Percentiles rank a stretch among this genome's conserved stretches.
phyloP scores from a whole-genome alignment of 139 green algal genomes.

The Chlamydomonas urium region DNA sequence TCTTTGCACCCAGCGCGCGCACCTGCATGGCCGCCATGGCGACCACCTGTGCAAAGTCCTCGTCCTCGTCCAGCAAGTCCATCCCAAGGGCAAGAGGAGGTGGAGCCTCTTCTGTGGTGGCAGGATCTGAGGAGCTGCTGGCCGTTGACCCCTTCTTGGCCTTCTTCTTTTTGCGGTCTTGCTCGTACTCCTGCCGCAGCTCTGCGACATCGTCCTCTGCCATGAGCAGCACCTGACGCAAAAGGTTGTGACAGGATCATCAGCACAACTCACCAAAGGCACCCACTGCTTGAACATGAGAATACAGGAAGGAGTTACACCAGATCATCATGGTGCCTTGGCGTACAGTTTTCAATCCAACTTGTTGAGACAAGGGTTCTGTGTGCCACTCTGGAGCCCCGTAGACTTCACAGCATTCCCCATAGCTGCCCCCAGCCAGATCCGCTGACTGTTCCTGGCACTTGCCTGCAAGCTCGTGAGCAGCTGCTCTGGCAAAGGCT shows the following conservation, averaged over 20 bases:
- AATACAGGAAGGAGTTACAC: no score
- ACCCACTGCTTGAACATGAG: no score
- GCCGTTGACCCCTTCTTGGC: background rate
- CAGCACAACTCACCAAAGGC: no score
- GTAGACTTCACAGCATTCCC: no score
- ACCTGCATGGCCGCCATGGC: conserved; percentile 12
- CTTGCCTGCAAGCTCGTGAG: conserved; percentile 1
- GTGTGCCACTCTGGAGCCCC: no score
- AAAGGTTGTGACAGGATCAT: no score
- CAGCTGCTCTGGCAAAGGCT: background rate
- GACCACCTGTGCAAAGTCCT: conserved; percentile 12
- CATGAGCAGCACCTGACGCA: conserved; percentile 4
- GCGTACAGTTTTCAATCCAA: no score
- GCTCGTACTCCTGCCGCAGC: background rate
- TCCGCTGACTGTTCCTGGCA: no score
- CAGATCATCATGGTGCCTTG: no score
- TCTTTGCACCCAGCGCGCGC: no score
- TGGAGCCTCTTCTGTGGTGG: background rate
- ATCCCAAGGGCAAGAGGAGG: background rate
- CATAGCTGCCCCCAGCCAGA: no score
- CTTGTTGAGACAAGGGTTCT: no score
- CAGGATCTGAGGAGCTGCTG: background rate
- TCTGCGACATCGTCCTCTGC: background rate
- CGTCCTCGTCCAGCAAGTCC: conserved; percentile 13
- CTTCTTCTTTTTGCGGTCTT: background rate